A percentile compares a stretch with the other conserved stretches of the same genome.
phyloP scores from a whole-genome alignment of 2,329 filamentous ascomycete genomes.

The Metarhizium guizhouense region DNA sequence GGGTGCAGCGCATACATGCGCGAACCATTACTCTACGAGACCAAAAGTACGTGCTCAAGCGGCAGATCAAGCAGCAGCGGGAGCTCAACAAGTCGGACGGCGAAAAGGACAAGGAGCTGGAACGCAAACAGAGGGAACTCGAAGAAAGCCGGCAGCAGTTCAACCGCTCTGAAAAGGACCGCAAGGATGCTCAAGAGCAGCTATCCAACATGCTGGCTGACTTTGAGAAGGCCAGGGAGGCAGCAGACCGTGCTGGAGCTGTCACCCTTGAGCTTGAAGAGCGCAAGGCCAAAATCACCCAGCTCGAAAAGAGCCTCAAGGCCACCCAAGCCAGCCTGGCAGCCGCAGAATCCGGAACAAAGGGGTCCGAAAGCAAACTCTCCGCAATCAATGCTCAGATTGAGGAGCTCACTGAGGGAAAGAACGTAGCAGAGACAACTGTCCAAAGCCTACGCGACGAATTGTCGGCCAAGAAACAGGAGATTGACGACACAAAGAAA shows the following conservation, averaged over 20 bases:
- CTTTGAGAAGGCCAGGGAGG: constrained; percentile 29
- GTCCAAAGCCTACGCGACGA: constrained; percentile 17
- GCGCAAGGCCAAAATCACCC: constrained; percentile 28
- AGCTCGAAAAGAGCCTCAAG: constrained; percentile 24
- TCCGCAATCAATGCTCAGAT: constrained; percentile 22
- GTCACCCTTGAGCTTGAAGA: constrained; percentile 21
- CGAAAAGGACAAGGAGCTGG: constrained; percentile 57
- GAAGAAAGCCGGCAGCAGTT: constrained; percentile 31
- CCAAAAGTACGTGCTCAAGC: constrained; percentile 80
- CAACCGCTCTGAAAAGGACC: constrained; percentile 28
- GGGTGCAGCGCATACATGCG: constrained; percentile 69
- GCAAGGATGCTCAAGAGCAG: constrained; percentile 34
- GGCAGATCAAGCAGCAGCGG: constrained; percentile 91
- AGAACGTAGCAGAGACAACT: constrained; percentile 18
- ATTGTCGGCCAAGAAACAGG: constrained; percentile 28
- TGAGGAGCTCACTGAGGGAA: constrained; percentile 18
- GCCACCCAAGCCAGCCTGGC: constrained; percentile 12
- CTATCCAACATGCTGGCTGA: constrained; percentile 39
- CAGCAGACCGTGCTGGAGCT: constrained; percentile 14
- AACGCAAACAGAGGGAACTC: constrained; percentile 47
- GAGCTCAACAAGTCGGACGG: constrained; percentile 80
- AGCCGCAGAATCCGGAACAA: constrained; percentile 27
- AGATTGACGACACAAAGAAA: constrained; percentile 38
- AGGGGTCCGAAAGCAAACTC: constrained; percentile 25
- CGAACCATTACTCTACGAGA: constrained; percentile 73